A percentile compares a stretch with the other conserved stretches of the same genome.
Conservation (phyloP, 352 stramenopile species). For the Thraustotheca clavata region DNA sequence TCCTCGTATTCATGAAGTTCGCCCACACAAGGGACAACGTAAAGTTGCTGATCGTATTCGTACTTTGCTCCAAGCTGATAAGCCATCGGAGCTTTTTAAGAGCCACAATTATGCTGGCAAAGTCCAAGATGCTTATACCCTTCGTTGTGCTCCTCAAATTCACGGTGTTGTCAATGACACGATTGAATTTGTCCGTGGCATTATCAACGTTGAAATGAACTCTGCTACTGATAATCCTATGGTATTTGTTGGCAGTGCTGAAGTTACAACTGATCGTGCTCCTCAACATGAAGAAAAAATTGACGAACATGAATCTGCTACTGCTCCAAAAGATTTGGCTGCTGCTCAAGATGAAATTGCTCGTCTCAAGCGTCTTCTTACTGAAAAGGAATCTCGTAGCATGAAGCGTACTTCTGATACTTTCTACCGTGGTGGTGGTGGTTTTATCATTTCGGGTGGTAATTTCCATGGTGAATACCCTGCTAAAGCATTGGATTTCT, state of each 20-base stretch:
- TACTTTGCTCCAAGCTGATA: constrained; percentile 66
- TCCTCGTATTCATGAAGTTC: constrained; percentile 77
- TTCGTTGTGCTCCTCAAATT: constrained; percentile 83
- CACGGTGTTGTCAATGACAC: constrained; percentile 85
- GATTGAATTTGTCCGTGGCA: constrained; percentile 72
- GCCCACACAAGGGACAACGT: constrained; percentile 70
- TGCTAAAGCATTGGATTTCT: constrained; percentile 82
- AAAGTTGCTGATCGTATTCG: constrained; percentile 72
- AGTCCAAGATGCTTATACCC: constrained; percentile 86
- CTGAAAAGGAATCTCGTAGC: constrained; percentile 39
- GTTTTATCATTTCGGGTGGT: constrained; percentile 83
- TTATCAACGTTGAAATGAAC: constrained; percentile 88
- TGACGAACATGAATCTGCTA: constrained; percentile 23
- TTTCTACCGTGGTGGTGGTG: constrained; percentile 64
- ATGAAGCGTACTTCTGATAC: constrained; percentile 78
- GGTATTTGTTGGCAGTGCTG: constrained; percentile 65
- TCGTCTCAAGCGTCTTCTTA: constrained; percentile 49
- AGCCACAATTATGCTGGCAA: constrained; percentile 85
- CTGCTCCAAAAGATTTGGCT: constrained; percentile 50
- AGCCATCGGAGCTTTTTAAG: constrained; percentile 73
- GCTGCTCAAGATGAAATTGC: constrained; percentile 71
- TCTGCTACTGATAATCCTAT: constrained; percentile 87
- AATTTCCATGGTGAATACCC: constrained; percentile 90
- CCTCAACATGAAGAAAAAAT: constrained; percentile 25
- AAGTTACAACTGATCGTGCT: constrained; percentile 55